Base-by-base conservation (phyloP, 2,329 filamentous ascomycete genomes). In the Beauveria pseudobassiana region DNA sequence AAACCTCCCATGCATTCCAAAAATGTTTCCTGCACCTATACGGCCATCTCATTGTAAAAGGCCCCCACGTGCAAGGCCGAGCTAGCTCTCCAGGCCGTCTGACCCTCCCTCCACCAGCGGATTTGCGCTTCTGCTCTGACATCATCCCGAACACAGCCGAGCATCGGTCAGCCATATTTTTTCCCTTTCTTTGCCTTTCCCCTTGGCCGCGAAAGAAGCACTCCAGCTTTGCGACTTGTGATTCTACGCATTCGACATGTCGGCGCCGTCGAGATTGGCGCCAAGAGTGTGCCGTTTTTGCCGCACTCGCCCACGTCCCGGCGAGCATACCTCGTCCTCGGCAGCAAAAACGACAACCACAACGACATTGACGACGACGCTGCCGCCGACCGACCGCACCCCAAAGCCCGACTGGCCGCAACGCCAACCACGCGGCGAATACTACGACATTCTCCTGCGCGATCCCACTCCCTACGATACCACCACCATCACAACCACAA, bases 391-490 rank as follows among this genome's bases (percentile, higher is more conserved):
- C 10, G 34, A 10, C 12, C 42, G 7, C 42, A 43, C 7, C 42
- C 3, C 18, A 20, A 43, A 48, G 18, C 16, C 53, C 24, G n/a
- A 8, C 16, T 63, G 61, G 61, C 61, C 61, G 3, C 61, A 63
- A 12, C 28, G 48, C 2, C 42, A 50, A 48, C 50, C 56, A 3
- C 61, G 55, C 49, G 61, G 61, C n/a, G 55, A 59, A 56, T 63
- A 63, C 61, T 63, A 63, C 55, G 56, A 63, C 43, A 59, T 53
- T 18, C 55, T 63, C 16, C 55, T 63, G 5, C 50, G 56, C 30
- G 56, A 63, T 40, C 61, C 61, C 16, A 49, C 43, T 2, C 61
- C 61, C 4, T 63, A 63, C 50, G 3, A 54, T 38, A 20, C 49
- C 0, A n/a, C 7, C 61, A 40, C n/a, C 16, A 34, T 5, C 34